Conservation (phyloP, 805 yeast species). For the Sugiyamaella chiloensis region DNA sequence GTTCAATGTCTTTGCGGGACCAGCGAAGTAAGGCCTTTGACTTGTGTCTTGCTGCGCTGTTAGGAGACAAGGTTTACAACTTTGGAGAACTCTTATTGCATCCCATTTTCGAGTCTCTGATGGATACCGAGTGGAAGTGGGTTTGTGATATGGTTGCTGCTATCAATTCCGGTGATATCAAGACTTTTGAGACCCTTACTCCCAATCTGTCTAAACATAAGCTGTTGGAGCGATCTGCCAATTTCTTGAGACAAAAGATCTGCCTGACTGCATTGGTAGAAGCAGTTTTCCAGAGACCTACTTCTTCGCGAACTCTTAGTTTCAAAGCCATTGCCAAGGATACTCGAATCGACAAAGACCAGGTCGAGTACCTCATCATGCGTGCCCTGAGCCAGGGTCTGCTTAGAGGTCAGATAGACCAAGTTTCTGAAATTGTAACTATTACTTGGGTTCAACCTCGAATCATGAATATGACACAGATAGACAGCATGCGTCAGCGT, state of each 20-base stretch:
- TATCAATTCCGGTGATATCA: slow-evolving; percentile 75
- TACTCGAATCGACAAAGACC: slow-evolving; percentile 61
- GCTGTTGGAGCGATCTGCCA: slow-evolving; percentile 52
- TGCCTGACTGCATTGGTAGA: slow-evolving; percentile 90
- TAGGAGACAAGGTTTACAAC: slow-evolving; percentile 90
- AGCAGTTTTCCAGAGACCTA: slow-evolving; percentile 71
- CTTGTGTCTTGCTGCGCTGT: slow-evolving; percentile 76
- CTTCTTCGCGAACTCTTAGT: slow-evolving; percentile 67
- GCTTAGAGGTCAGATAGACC: slow-evolving; percentile 87
- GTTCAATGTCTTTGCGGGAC: slow-evolving; percentile 38
- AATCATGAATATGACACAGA: slow-evolving; percentile 78
- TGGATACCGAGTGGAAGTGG: slow-evolving; percentile 58
- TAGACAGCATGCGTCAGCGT: slow-evolving; percentile 68
- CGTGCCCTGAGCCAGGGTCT: slow-evolving; percentile 82
- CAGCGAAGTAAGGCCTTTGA: slow-evolving; percentile 63
- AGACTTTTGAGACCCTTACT: slow-evolving; percentile 53
- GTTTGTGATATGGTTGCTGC: slow-evolving; percentile 64
- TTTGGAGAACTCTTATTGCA: slow-evolving; percentile 94
- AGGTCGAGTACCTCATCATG: slow-evolving; percentile 88
- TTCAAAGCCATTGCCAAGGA: slow-evolving; percentile 74
- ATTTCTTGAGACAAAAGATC: slow-evolving; percentile 82
- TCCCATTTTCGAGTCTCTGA: slow-evolving; percentile 63
- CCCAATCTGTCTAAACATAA: slow-evolving; percentile 47
- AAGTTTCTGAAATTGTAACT: slow-evolving; percentile 71
- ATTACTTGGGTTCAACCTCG: slow-evolving; percentile 97